Percentiles rank a stretch among this genome's conserved stretches.
Conservation (phyloP, 2,329 filamentous ascomycete species). For the Cryphonectria nitschkei region DNA sequence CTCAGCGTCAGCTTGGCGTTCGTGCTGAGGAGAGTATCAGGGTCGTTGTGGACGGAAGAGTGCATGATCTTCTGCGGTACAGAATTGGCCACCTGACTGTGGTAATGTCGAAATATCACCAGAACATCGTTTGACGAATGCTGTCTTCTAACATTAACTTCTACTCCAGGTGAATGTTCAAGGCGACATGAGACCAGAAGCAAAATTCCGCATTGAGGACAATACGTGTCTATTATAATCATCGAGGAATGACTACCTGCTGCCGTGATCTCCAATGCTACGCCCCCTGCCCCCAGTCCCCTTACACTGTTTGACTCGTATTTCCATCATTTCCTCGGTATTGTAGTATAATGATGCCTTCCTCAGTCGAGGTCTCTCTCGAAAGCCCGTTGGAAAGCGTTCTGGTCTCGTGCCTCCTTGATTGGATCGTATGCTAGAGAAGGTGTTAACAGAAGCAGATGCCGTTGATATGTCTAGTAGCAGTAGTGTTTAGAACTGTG, state of each 20-base stretch:
- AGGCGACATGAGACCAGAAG: no score
- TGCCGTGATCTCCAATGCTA: neutral
- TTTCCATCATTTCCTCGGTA: no score
- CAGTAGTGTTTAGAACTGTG: neutral
- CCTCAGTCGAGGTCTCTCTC: neutral
- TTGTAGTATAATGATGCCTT: neutral
- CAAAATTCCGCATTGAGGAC: no score
- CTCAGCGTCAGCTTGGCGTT: no score
- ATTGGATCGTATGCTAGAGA: neutral
- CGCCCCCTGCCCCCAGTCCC: no score
- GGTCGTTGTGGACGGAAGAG: no score
- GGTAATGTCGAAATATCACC: neutral
- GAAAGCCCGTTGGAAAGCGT: neutral
- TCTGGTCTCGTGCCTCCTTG: no score
- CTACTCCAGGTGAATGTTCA: no score
- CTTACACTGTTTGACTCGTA: neutral
- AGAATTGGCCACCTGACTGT: neutral
- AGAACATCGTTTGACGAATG: neutral
- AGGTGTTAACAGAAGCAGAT: neutral
- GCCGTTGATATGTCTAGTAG: neutral
- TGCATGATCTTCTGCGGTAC: neutral
- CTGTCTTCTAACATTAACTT: neutral
- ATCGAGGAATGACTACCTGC: no score
- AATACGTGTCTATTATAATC: no score
- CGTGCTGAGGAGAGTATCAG: no score